Conservation (phyloP, 306 rosid species). For the Elaeagnus macrophylla region DNA sequence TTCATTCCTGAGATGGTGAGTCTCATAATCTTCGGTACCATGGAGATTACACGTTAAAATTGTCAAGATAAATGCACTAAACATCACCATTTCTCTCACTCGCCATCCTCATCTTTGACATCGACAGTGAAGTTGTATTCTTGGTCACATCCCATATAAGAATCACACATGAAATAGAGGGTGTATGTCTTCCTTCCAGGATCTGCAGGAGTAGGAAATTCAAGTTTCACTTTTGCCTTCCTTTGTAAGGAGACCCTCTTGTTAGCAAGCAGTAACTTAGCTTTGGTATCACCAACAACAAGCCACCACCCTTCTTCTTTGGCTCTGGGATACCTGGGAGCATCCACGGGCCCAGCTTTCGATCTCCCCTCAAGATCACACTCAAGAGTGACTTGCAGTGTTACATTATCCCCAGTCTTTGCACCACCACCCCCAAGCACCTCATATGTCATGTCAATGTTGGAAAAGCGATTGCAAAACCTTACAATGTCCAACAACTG, state of each 20-base stretch:
- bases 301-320: constrained; percentile 99
- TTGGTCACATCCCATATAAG: constrained; percentile 91
- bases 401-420: constrained; percentile 55
- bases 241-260: constrained; percentile 64
- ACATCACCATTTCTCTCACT: too few species aligned
- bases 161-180: constrained; percentile 83
- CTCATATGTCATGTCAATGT: constrained; percentile 64
- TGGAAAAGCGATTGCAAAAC: constrained; percentile 77
- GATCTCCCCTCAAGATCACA: constrained; percentile 66
- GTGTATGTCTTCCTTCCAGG: constrained; percentile 56
- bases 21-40: too few species aligned
- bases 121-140: constrained; percentile 51
- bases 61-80: too few species aligned
- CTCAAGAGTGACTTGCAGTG: constrained; percentile 58
- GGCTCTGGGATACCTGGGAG: constrained; percentile 69
- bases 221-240: constrained; percentile 63
- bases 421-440: constrained; percentile 46
- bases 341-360: constrained; percentile 58
- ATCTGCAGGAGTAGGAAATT: constrained; percentile 63
- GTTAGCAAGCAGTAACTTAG: constrained; percentile 60
- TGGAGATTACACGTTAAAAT: too few species aligned
- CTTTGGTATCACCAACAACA: constrained; percentile 72
- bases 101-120: too few species aligned
- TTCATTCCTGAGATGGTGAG: too few species aligned
- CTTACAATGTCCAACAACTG: constrained; percentile 64